Evolutionary conservation across 2,329 filamentous ascomycete genomes (phyloP).

Genomic region (Monosporascus sp.): DNA sequence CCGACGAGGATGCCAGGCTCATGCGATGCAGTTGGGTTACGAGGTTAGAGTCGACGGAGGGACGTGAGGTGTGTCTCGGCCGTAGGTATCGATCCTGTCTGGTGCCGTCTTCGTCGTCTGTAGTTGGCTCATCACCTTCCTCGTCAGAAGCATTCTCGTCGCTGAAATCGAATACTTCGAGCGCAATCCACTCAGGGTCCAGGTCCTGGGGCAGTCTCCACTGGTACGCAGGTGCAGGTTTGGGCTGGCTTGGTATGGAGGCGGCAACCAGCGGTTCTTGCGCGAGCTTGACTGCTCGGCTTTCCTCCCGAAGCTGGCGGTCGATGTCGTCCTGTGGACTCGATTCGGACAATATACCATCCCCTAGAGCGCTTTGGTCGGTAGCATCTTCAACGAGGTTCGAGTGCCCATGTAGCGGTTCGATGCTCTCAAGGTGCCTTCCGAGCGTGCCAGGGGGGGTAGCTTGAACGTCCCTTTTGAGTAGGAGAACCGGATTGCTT

Average conservation of each 20-base stretch:
- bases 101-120: constrained; percentile 4
- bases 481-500: constrained; percentile 67
- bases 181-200: constrained; percentile 86
- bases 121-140: constrained; percentile 12
- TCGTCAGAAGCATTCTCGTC: constrained; percentile 32
- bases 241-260: constrained; percentile 1
- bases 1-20: constrained; percentile 38
- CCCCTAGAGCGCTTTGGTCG: constrained; percentile 9
- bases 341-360: constrained; percentile 20
- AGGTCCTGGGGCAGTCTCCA: constrained; percentile 68
- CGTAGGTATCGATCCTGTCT: background rate
- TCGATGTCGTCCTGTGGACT: constrained; percentile 42
- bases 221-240: constrained; percentile 14
- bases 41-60: constrained; percentile 23
- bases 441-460: constrained; percentile 32
- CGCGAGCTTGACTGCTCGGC: constrained; percentile 10
- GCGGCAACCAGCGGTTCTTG: constrained; percentile 1
- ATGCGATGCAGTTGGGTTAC: constrained; percentile 26
- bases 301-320: constrained; percentile 39
- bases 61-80: constrained; percentile 11
- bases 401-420: constrained; percentile 37
- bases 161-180: constrained; percentile 75
- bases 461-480: constrained; percentile 67
- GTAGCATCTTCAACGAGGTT: constrained; percentile 8
- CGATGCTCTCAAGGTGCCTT: constrained; percentile 31